Evolutionary conservation across 2,329 filamentous ascomycete genomes (phyloP).

Genomic region (Penicillium sp.): DNA sequence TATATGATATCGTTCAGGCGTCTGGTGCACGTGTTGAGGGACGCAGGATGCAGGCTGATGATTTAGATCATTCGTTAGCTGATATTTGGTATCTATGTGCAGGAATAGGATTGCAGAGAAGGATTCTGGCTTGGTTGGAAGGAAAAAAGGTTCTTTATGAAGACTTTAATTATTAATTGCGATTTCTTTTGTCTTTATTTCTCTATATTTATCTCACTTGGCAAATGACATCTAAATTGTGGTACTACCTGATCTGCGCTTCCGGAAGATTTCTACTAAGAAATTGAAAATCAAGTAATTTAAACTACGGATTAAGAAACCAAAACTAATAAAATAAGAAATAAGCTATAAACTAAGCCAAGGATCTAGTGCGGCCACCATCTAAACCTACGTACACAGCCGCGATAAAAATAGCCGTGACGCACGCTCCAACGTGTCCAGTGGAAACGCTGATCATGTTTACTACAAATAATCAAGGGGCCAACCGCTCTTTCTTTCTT

Average conservation of each 20-base stretch:
- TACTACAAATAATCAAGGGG: slow-evolving; percentile 13
- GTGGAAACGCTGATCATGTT: slow-evolving; percentile 41
- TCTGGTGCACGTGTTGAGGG: slow-evolving; percentile 38
- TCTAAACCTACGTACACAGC: neutral
- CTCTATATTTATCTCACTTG: neutral
- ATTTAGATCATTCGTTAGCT: slow-evolving; percentile 44
- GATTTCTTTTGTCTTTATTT: neutral
- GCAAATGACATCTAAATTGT: too few species aligned
- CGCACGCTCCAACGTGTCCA: slow-evolving; percentile 74
- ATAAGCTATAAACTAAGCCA: too few species aligned
- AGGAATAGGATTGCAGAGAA: slow-evolving; percentile 50
- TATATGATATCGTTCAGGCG: slow-evolving; percentile 48
- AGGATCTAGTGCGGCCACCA: neutral
- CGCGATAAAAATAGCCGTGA: slow-evolving; percentile 40
- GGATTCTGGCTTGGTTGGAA: slow-evolving; percentile 54
- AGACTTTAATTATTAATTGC: neutral
- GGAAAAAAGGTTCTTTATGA: slow-evolving; percentile 25
- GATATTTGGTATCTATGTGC: slow-evolving; percentile 62
- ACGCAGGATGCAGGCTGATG: slow-evolving; percentile 49
- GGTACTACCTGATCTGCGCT: too few species aligned
- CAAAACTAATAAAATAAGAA: neutral
- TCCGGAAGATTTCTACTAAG: too few species aligned
- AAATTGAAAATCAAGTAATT: too few species aligned
- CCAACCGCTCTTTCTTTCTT: slow-evolving; percentile 3
- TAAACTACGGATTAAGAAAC: too few species aligned